Percentiles rank a stretch among this genome's conserved stretches.
phyloP scores from a whole-genome alignment of 2,329 filamentous ascomycete species.

The Chaetothyriales sp. region DNA sequence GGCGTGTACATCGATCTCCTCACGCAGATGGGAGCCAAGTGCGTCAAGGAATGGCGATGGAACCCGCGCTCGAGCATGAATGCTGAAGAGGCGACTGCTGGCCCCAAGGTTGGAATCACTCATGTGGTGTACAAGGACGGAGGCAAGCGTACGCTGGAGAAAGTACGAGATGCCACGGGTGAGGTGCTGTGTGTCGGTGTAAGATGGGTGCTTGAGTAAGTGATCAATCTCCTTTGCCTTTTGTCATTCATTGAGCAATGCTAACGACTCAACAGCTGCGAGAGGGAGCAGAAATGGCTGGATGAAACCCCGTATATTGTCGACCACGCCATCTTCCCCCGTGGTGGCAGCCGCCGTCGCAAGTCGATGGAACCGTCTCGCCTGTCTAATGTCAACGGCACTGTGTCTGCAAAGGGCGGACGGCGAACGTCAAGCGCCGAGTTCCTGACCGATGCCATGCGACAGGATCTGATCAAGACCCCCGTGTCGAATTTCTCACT shows the following conservation, averaged over 20 bases:
- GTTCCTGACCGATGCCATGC: conserved; percentile 8
- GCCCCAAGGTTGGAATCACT: conserved; percentile 55
- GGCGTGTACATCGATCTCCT: conserved; percentile 69
- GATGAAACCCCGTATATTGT: conserved; percentile 56
- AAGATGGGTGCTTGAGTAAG: conserved; percentile 77
- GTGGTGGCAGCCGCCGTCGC: conserved; percentile 54
- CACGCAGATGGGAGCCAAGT: conserved; percentile 65
- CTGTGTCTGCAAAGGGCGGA: conserved; percentile 29
- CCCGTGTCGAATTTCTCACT: conserved; percentile 3
- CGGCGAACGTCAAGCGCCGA: conserved; percentile 3
- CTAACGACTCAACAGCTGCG: conserved; percentile 41
- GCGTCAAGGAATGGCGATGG: conserved; percentile 63
- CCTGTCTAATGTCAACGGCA: conserved; percentile 53
- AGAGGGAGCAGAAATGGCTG: conserved; percentile 61
- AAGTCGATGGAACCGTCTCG: conserved; percentile 70
- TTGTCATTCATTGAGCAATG: neutral
- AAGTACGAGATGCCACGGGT: conserved; percentile 56
- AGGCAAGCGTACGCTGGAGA: conserved; percentile 63
- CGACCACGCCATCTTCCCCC: conserved; percentile 51
- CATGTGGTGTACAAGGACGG: conserved; percentile 88
- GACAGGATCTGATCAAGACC: conserved; percentile 9
- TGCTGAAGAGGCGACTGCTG: conserved; percentile 19
- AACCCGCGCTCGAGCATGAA: conserved; percentile 37
- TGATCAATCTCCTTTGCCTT: conserved; percentile 19
- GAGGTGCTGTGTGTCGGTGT: conserved; percentile 76